A percentile compares a stretch with the other conserved stretches of the same genome.
Conservation (phyloP, 768 basidiomycete genomes). For the Kwoniella shandongensis region DNA sequence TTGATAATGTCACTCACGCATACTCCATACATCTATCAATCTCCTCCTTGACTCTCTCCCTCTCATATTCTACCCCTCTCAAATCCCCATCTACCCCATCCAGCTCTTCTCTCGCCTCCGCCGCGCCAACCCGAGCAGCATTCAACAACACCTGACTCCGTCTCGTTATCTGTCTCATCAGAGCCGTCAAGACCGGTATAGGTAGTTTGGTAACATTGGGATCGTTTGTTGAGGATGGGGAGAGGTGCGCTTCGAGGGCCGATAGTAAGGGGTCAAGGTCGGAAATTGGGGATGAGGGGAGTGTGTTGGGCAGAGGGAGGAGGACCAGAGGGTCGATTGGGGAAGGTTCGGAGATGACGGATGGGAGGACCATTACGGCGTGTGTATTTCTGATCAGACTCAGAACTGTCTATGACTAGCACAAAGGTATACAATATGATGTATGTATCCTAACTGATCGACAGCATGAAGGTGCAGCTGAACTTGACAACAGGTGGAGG, state of each 20-base stretch:
- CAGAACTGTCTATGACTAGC: no score
- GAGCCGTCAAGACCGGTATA: conserved; percentile 24
- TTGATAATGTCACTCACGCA: conserved; percentile 26
- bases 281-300: conserved; percentile 30
- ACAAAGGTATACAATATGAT: no score
- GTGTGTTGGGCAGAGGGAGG: conserved; percentile 30
- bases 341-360: conserved; percentile 21
- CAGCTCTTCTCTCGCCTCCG: conserved; percentile 30
- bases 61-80: conserved; percentile 37
- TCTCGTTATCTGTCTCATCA: conserved; percentile 35
- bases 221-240: neutral
- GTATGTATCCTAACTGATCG: no score
- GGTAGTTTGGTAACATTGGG: neutral
- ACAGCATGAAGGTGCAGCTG: no score
- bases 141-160: conserved; percentile 38
- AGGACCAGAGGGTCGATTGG: conserved; percentile 39
- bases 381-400: no score
- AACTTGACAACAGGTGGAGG: no score
- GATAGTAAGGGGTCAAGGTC: conserved; percentile 25
- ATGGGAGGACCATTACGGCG: conserved; percentile 38
- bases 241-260: conserved; percentile 18
- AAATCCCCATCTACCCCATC: conserved; percentile 36
- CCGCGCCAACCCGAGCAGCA: conserved; percentile 30
- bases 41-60: conserved; percentile 39
- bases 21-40: conserved; percentile 43